Evolutionary conservation across 1,284 basidiomycete genomes (phyloP), one percentile per base, ranked within the genome.

Genomic region (Cryptococcus hybrid): DNA sequence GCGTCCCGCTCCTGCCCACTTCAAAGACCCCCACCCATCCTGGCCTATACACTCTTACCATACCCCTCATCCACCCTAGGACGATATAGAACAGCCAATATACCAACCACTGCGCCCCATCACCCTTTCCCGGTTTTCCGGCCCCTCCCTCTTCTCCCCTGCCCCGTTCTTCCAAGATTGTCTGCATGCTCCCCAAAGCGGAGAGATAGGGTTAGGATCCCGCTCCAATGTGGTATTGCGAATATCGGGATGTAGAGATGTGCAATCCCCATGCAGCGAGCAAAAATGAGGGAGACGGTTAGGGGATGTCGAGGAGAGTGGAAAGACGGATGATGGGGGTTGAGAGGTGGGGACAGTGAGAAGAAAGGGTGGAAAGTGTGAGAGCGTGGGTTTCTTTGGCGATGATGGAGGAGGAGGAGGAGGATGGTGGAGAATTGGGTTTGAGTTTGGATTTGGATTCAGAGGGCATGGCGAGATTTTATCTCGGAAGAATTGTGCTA

Each of bases 71-170:
- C 46, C 58, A 39, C 3, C 49, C 59, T 9, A 60, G 13, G 7
- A 61, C 8, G 15, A 51, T 40, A 48, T 61, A 67, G 8, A 61
- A 15, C 7, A 57, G 51, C 65, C 65, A 67, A 38, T 57, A 67
- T 11, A 58, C 12, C 46, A 57, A 40, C 63, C 59, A 67, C 43
- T 67, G 65, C 6, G 56, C 38, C 9, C 54, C 47, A 18, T 66
- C 56, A 3, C 44, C 51, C 7, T 52, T 47, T 12, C 12, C 7
- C 15, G 54, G 52, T 13, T 37, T 53, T 18, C 38, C 43, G 47
- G 54, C 24, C 7, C 18, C 24, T 3, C 7, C 9, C 7, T 15
- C 13, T 35, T 56, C 30, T 7, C 8, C 18, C 46, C 43, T 45
- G 3, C 47, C 34, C 9, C 50, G 34, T 47, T 55, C 39, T n/a